Evolutionary conservation across 495 filamentous ascomycete species (phyloP).

Genomic region (Neurospora intermedia): DNA sequence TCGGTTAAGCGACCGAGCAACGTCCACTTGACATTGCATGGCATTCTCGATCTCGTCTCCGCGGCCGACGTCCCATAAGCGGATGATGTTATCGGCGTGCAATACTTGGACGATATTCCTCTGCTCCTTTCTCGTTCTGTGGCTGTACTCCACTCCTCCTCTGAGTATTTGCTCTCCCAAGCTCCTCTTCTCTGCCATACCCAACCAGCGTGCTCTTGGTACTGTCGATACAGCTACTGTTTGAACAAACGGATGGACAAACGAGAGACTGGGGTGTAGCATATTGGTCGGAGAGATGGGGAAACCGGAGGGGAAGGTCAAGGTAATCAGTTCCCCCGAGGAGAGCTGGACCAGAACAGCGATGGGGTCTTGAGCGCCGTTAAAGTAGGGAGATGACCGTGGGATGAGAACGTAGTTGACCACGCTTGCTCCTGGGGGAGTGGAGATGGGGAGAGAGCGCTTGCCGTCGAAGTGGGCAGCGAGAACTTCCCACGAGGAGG

Average conservation of each 20-base stretch:
- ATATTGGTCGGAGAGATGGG: slow-evolving; percentile 86
- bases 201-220: slow-evolving; percentile 73
- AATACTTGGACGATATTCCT: slow-evolving; percentile 72
- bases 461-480: slow-evolving; percentile 67
- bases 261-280: slow-evolving; percentile 69
- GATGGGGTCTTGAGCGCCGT: slow-evolving; percentile 80
- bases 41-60: slow-evolving; percentile 89
- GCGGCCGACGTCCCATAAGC: slow-evolving; percentile 84
- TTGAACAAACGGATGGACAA: slow-evolving; percentile 81
- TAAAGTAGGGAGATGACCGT: slow-evolving; percentile 69
- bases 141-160: slow-evolving; percentile 61
- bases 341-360: slow-evolving; percentile 67
- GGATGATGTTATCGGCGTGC: slow-evolving; percentile 77
- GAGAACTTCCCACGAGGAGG: slow-evolving; percentile 77
- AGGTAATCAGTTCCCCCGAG: slow-evolving; percentile 76
- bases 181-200: slow-evolving; percentile 66
- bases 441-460: slow-evolving; percentile 55
- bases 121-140: slow-evolving; percentile 60
- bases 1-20: slow-evolving; percentile 71
- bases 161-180: slow-evolving; percentile 61
- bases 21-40: slow-evolving; percentile 69
- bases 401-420: slow-evolving; percentile 78
- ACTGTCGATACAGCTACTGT: slow-evolving; percentile 54
- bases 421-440: slow-evolving; percentile 68
- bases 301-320: slow-evolving; percentile 85